Conservation (phyloP, 768 basidiomycete genomes). For the Hericium erinaceus region DNA sequence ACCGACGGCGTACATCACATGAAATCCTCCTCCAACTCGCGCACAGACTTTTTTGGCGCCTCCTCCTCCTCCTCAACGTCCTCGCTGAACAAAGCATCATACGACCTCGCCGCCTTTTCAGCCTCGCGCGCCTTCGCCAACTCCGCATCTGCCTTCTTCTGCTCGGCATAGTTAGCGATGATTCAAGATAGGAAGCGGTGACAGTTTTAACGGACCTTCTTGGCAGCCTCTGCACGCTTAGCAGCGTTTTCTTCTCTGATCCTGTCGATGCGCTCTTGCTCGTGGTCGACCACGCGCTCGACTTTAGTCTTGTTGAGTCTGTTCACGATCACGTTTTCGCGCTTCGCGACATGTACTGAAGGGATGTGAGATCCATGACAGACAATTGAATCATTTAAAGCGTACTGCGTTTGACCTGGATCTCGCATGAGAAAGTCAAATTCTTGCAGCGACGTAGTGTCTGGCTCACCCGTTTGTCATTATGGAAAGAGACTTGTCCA, state of each 20-base stretch:
- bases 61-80: slow-evolving; percentile 47
- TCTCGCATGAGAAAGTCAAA: background rate
- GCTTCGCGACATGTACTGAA: slow-evolving; percentile 64
- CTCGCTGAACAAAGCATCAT: slow-evolving; percentile 68
- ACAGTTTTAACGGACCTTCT: slow-evolving; percentile 43
- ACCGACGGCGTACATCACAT: slow-evolving; percentile 37
- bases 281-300: slow-evolving; percentile 81
- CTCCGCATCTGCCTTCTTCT: slow-evolving; percentile 78
- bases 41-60: slow-evolving; percentile 42
- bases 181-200: background rate
- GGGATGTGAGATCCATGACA: background rate
- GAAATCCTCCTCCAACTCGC: slow-evolving; percentile 82
- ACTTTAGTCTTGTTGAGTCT: slow-evolving; percentile 89
- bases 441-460: background rate
- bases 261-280: slow-evolving; percentile 77
- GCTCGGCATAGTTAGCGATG: background rate
- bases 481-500: slow-evolving; percentile 93
- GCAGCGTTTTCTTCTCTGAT: slow-evolving; percentile 65
- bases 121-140: slow-evolving; percentile 69
- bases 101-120: slow-evolving; percentile 82
- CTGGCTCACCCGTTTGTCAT: slow-evolving; percentile 63
- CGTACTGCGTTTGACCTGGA: slow-evolving; percentile 72
- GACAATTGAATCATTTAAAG: background rate
- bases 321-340: slow-evolving; percentile 87
- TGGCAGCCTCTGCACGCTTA: slow-evolving; percentile 52